Percentiles rank a stretch among this genome's conserved stretches.
These are phyloP conservation scores for Casaregolazyma suthepensis DNA, from an alignment of 1,139 yeast species.

Conservation along the genomic window DNA sequence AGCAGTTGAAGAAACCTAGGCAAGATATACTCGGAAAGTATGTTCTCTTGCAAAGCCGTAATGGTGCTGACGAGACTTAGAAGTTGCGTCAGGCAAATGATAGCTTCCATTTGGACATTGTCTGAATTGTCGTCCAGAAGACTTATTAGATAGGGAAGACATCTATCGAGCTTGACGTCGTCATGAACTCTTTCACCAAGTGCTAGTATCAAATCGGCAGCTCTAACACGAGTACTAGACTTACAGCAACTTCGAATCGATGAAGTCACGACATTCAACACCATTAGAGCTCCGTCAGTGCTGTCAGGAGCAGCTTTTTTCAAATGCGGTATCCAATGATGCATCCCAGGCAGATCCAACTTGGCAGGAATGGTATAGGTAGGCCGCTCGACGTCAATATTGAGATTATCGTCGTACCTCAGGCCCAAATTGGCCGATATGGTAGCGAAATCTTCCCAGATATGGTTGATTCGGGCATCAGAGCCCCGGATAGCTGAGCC, in stretches of 20 bases:
- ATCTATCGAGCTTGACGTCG: constrained; percentile 78
- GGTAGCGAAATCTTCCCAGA: constrained; percentile 51
- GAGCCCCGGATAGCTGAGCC: constrained; percentile 34
- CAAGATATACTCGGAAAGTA: constrained; percentile 75
- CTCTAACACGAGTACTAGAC: constrained; percentile 58
- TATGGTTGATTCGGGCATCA: constrained; percentile 54
- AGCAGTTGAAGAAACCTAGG: constrained; percentile 58
- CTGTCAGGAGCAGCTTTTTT: constrained; percentile 25
- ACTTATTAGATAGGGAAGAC: constrained; percentile 68
- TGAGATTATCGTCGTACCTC: constrained; percentile 17
- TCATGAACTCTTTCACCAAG: constrained; percentile 73
- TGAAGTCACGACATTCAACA: constrained; percentile 59
- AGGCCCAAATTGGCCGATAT: constrained; percentile 47
- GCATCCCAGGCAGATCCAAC: constrained; percentile 47
- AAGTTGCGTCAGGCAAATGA: constrained; percentile 43
- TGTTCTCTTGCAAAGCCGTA: constrained; percentile 65
- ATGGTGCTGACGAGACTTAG: constrained; percentile 59
- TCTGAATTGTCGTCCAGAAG: constrained; percentile 49
- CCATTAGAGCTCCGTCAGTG: constrained; percentile 52
- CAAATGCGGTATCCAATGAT: constrained; percentile 22
- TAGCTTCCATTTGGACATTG: constrained; percentile 48
- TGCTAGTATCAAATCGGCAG: constrained; percentile 70
- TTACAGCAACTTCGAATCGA: constrained; percentile 58
- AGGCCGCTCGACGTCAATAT: constrained; percentile 7
- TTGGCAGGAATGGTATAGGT: constrained; percentile 33